phyloP scores from a whole-genome alignment of 179 eudicot species.

The Amaranthus tricolor region DNA sequence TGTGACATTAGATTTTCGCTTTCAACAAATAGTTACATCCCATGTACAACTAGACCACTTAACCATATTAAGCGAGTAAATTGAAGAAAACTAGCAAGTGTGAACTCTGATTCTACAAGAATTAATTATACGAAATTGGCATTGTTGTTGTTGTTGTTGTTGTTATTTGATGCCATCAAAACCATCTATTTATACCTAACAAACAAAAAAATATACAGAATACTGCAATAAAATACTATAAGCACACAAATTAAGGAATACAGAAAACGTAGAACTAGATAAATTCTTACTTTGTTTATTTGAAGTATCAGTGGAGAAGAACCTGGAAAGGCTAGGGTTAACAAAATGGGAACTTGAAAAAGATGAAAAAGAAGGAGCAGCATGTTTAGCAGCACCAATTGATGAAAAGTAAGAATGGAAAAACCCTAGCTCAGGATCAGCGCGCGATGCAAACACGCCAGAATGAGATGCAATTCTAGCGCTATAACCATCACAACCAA shows the following conservation, averaged over 20 bases:
- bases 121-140: neutral
- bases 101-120: too few relatives aligned
- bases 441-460: neutral
- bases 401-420: constrained; percentile 3
- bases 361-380: constrained; percentile 9
- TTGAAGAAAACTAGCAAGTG: too few relatives aligned
- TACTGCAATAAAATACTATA: too few relatives aligned
- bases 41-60: too few relatives aligned
- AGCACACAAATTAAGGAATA: too few relatives aligned
- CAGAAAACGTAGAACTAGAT: neutral
- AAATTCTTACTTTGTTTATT: constrained; percentile 1
- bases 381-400: neutral
- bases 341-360: neutral
- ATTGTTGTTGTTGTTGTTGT: neutral
- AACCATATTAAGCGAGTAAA: too few relatives aligned
- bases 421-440: neutral
- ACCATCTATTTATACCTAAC: neutral
- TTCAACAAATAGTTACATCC: too few relatives aligned
- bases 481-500: constrained; percentile 2
- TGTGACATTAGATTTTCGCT: too few relatives aligned
- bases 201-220: neutral
- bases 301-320: neutral
- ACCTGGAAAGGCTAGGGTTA: constrained; percentile 10
- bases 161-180: neutral
- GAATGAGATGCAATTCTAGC: constrained; percentile 1